Conservation (phyloP, 306 rosid species). For the Crotalaria pallida region DNA sequence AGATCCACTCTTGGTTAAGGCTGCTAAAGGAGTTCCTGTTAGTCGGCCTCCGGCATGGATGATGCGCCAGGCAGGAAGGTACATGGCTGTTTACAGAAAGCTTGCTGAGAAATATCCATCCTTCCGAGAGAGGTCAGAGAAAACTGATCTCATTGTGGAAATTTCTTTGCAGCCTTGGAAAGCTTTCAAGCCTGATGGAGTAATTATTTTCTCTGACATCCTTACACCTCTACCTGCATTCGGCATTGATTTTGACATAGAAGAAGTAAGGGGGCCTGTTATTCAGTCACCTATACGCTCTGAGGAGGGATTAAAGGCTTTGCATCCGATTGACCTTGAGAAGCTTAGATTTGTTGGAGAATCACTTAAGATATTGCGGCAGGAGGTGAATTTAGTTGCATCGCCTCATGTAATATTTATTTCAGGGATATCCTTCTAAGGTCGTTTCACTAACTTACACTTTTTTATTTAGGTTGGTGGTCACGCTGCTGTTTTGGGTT, state of each 20-base stretch:
- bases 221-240: constrained; percentile 96
- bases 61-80: constrained; percentile 99
- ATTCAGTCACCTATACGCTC: constrained; percentile 79
- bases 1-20: constrained; percentile 95
- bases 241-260: constrained; percentile 89
- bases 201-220: constrained; percentile 90
- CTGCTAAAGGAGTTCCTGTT: constrained; percentile 88
- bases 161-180: constrained; percentile 99
- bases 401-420: neutral
- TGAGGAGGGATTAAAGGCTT: constrained; percentile 68
- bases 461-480: constrained; percentile 61
- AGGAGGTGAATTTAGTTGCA: constrained; percentile 47
- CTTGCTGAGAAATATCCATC: constrained; percentile 95
- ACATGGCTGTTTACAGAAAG: constrained; percentile 93
- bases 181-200: constrained; percentile 96
- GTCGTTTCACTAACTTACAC: neutral
- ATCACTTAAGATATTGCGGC: constrained; percentile 65
- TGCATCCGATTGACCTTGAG: constrained; percentile 82
- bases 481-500: constrained; percentile 88
- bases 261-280: constrained; percentile 88
- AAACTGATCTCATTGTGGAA: constrained; percentile 96
- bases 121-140: constrained; percentile 96
- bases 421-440: neutral
- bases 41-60: constrained; percentile 98
- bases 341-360: constrained; percentile 81